These are phyloP conservation scores for Vigna hirtella DNA, from an alignment of 306 rosid species.

Conservation along the genomic window DNA sequence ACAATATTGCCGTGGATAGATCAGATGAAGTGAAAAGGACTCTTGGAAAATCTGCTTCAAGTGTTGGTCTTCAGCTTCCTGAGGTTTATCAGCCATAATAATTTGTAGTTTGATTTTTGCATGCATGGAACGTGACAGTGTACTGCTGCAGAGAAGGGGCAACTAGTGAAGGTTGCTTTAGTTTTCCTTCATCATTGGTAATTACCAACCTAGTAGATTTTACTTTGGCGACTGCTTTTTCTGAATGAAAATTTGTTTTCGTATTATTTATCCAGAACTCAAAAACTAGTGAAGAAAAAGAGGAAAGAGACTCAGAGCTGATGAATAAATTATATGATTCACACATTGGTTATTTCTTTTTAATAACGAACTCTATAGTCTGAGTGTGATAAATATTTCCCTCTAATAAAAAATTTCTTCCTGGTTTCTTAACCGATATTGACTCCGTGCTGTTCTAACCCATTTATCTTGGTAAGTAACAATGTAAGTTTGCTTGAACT, in stretches of 20 bases:
- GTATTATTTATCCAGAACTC: not conserved
- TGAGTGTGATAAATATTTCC: conserved; percentile 1
- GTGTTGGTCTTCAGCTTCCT: conserved; percentile 93
- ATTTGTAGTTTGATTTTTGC: conserved; percentile 14
- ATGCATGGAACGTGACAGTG: conserved; percentile 9
- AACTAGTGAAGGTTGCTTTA: conserved; percentile 13
- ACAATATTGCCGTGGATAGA: conserved; percentile 92
- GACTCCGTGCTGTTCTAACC: not conserved
- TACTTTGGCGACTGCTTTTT: conserved; percentile 31
- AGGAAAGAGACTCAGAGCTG: not conserved
- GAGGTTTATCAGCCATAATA: conserved; percentile 69
- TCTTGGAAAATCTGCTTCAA: conserved; percentile 91
- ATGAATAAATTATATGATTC: conserved; percentile 12
- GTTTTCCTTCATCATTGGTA: conserved; percentile 5
- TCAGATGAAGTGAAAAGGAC: conserved; percentile 77
- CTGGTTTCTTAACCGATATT: not conserved
- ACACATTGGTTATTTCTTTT: conserved; percentile 18
- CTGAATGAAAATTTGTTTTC: conserved; percentile 22
- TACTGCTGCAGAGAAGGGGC: conserved; percentile 15
- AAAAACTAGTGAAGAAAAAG: conserved; percentile 12
- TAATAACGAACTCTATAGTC: conserved; percentile 2
- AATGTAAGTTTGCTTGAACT: not conserved
- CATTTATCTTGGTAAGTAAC: too few species aligned
- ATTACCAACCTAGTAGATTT: conserved; percentile 11
- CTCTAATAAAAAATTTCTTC: not conserved